phyloP scores from a whole-genome alignment of 2,329 filamentous ascomycete genomes.

The Thelonectria rubi region DNA sequence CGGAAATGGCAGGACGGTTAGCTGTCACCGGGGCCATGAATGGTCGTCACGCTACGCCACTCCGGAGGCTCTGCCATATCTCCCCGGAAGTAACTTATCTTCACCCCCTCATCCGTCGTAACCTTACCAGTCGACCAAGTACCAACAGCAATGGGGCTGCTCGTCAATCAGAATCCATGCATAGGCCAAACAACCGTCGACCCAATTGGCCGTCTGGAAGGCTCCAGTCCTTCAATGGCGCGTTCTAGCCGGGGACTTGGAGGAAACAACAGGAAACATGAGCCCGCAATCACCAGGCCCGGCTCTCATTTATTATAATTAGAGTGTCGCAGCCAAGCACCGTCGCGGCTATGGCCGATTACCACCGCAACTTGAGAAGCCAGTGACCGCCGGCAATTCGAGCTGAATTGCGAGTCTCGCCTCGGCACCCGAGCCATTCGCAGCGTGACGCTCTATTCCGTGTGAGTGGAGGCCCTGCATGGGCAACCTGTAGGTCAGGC shows the following conservation, averaged over 20 bases:
- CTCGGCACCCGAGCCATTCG: neutral
- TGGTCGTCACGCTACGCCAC: neutral
- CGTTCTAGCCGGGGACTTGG: constrained; percentile 1
- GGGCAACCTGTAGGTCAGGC: constrained; percentile 1
- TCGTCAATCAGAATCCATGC: neutral
- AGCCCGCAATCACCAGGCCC: neutral
- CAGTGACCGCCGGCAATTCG: constrained; percentile 1
- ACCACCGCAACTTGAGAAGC: neutral
- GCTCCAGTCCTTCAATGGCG: neutral
- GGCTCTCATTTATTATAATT: neutral
- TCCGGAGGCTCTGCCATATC: constrained; percentile 8
- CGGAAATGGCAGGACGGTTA: constrained; percentile 28
- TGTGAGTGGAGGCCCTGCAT: constrained; percentile 3
- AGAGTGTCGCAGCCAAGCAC: constrained; percentile 7
- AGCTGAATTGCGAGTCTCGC: neutral
- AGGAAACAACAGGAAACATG: neutral
- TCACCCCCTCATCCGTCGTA: too few species aligned
- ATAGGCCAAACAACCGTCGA: neutral
- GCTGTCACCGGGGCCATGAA: neutral
- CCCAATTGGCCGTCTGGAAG: neutral
- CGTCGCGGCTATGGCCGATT: neutral
- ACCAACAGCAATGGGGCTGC: neutral
- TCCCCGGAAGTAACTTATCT: constrained; percentile 1
- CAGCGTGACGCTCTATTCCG: neutral
- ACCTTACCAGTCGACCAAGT: neutral